Evolutionary conservation across 1,284 basidiomycete species (phyloP).

Genomic region (Puccinia horiana): DNA sequence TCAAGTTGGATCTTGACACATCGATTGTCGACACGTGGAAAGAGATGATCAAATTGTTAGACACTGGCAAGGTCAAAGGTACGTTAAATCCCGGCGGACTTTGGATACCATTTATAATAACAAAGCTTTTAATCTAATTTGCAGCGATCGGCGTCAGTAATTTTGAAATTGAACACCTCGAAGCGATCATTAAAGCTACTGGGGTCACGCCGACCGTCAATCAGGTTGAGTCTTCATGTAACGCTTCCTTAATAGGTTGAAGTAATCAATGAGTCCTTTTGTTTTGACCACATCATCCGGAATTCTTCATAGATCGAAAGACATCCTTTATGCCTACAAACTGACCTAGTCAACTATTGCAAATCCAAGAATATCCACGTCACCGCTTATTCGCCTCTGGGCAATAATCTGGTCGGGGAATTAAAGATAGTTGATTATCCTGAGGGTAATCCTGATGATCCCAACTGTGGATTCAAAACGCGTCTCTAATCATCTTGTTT

Average conservation of each 20-base stretch:
- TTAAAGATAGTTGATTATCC: conserved; percentile 48
- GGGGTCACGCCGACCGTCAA: conserved; percentile 57
- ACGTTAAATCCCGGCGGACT: conserved; percentile 35
- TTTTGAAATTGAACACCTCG: conserved; percentile 56
- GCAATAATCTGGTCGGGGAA: conserved; percentile 56
- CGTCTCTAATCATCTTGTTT: background rate
- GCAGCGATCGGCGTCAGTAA: conserved; percentile 55
- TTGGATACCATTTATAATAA: background rate
- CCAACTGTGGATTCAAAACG: background rate
- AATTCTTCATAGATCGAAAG: conserved; percentile 35
- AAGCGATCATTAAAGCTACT: conserved; percentile 56
- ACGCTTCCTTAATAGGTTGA: background rate
- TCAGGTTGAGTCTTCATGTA: conserved; percentile 51
- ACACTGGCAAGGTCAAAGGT: conserved; percentile 58
- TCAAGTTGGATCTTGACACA: conserved; percentile 55
- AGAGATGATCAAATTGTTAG: conserved; percentile 56
- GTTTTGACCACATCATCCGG: background rate
- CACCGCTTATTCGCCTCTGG: conserved; percentile 60
- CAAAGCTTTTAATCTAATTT: background rate
- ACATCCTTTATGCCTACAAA: conserved; percentile 44
- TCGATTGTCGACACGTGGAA: conserved; percentile 58
- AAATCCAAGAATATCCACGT: conserved; percentile 54
- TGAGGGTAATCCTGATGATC: conserved; percentile 25
- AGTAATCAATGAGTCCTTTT: background rate
- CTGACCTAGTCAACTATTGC: conserved; percentile 40